A percentile compares a stretch with the other conserved stretches of the same genome.
Conservation (phyloP, 805 yeast genomes). For the Metahyphopichia silvanorum region DNA sequence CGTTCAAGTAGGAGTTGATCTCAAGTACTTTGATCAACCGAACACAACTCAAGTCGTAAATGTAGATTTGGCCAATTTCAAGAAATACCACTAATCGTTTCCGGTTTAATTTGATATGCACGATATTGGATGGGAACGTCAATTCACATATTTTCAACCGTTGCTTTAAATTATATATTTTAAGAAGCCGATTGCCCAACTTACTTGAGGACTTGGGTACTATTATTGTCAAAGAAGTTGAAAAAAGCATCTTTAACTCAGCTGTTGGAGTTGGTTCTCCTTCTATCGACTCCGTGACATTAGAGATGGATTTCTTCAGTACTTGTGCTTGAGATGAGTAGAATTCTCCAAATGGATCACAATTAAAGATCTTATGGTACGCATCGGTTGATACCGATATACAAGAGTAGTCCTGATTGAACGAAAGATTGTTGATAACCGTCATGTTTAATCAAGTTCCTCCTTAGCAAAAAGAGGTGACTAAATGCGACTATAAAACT, state of each 20-base stretch:
- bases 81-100: slow-evolving; percentile 76
- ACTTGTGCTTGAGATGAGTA: slow-evolving; percentile 19
- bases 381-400: slow-evolving; percentile 31
- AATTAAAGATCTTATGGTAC: slow-evolving; percentile 37
- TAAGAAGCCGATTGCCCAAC: slow-evolving; percentile 28
- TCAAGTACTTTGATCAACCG: slow-evolving; percentile 54
- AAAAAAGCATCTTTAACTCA: slow-evolving; percentile 36
- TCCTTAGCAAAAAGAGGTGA: no score
- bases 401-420: slow-evolving; percentile 42
- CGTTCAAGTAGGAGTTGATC: slow-evolving; percentile 12
- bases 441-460: no score
- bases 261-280: slow-evolving; percentile 23
- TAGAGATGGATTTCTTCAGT: slow-evolving; percentile 10
- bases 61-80: slow-evolving; percentile 70
- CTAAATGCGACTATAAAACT: no score
- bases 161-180: slow-evolving; percentile 40
- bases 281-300: slow-evolving; percentile 3
- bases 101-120: slow-evolving; percentile 74
- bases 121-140: slow-evolving; percentile 74
- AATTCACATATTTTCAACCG: slow-evolving; percentile 72
- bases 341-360: slow-evolving; percentile 46
- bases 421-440: slow-evolving; percentile 33
- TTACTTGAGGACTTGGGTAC: slow-evolving; percentile 26
- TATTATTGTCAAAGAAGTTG: slow-evolving; percentile 39
- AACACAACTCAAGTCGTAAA: slow-evolving; percentile 90